Base-by-base conservation (phyloP, 805 yeast species). In the Aciculoconidium aculeatum region DNA sequence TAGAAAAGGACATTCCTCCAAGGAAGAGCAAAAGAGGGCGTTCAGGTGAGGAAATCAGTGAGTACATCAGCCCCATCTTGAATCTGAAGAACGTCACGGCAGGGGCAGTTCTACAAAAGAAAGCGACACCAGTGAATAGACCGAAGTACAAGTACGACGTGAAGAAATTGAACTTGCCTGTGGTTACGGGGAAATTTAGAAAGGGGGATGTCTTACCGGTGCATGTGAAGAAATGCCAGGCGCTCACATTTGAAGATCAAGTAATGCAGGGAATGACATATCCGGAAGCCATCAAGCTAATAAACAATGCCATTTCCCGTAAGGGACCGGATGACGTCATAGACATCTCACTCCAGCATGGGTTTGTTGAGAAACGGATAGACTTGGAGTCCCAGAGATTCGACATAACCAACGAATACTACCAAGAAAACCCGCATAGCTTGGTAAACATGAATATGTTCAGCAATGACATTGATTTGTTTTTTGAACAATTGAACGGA, bases 1-100 rank as follows among this genome's bases (percentile, higher is more conserved):
- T 50, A 22, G 56, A 45, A 23, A 25, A 30, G 11, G 57, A 51
- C 31, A 53, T 53, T 15, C 58, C 58, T 2, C 58, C 58, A 2
- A 34, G 39, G 24, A 30, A 46, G 30, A 21, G 35, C 2, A 23
- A 21, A 11, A 28, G 34, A 14, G 24, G 27, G n/a, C 11, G 11
- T 18, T 19, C 7, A 11, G 23, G 7, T 7, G 13, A 7, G 23
- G 10, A 6, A 7, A n/a, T n/a, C n/a, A n/a, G n/a, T n/a, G n/a
- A n/a, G n/a, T n/a, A n/a, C n/a, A n/a, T n/a, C n/a, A n/a, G n/a
- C 21, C 10, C 21, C 10, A n/a, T 18, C 21, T n/a, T 8, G 21
- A 18, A 18, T n/a, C n/a, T n/a, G 21, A n/a, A n/a, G 10, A 18
- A 18, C n/a, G 10, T 18, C 21, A n/a, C 10, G n/a, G 21, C 8